A percentile compares a stretch with the other conserved stretches of the same genome.
Conservation (phyloP, 345 rosid species). For the Isatis tinctoria region DNA sequence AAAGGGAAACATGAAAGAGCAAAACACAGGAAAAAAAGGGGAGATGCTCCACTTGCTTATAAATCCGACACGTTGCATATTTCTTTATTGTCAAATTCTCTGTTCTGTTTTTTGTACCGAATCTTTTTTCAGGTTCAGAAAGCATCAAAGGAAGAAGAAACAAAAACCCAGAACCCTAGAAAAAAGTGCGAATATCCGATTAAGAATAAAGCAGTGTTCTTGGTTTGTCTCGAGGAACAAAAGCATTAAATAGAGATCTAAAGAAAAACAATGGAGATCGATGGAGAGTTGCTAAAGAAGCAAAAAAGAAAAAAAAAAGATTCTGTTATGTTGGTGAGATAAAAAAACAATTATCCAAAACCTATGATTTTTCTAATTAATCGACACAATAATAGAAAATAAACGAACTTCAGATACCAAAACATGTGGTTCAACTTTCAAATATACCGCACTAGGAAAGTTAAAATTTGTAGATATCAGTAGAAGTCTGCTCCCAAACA, state of each 20-base stretch:
- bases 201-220: conserved; percentile 24
- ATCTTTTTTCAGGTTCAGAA: conserved; percentile 31
- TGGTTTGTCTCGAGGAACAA: conserved; percentile 27
- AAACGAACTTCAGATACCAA: not conserved
- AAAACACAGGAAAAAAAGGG: not conserved
- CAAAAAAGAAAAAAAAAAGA: not conserved
- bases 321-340: not conserved
- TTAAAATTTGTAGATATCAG: not conserved
- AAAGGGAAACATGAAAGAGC: conserved; percentile 16
- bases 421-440: not conserved
- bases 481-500: not conserved
- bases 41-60: conserved; percentile 21
- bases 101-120: conserved; percentile 14
- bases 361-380: not conserved
- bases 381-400: conserved; percentile 8
- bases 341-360: conserved; percentile 4
- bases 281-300: not conserved
- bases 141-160: conserved; percentile 35
- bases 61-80: conserved; percentile 24
- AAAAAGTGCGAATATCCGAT: conserved; percentile 25
- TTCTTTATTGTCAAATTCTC: conserved; percentile 20
- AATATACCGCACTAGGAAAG: not conserved
- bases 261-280: not conserved
- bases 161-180: conserved; percentile 38
- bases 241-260: conserved; percentile 1